phyloP scores from a whole-genome alignment of 257 asterid genomes.

The Solanum pinnatisectum region DNA sequence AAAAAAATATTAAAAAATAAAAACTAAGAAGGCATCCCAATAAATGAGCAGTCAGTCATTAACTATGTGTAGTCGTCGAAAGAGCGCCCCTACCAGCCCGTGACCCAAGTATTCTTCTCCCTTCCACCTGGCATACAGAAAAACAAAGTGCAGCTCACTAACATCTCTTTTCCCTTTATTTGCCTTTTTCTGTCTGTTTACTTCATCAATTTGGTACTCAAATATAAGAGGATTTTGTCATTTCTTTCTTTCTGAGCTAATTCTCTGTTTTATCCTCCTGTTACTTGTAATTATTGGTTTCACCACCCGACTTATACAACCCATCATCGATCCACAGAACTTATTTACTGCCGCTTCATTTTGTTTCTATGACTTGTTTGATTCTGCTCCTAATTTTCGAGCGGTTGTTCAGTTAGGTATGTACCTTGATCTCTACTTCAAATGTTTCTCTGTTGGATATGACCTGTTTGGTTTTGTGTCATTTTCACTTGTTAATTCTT shows the following conservation, averaged over 20 bases:
- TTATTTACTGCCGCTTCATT: background rate
- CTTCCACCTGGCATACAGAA: background rate
- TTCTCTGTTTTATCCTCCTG: background rate
- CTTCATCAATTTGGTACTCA: conserved; percentile 8
- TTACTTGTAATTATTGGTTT: background rate
- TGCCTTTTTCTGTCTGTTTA: background rate
- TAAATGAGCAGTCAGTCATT: background rate
- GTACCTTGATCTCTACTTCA: background rate
- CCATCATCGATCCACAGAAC: background rate
- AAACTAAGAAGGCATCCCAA: background rate
- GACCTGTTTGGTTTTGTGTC: background rate
- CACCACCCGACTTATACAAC: background rate
- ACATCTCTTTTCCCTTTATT: background rate
- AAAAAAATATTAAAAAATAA: background rate
- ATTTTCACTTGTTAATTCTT: background rate
- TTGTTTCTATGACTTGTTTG: background rate
- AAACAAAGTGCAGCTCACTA: background rate
- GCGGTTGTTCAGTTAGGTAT: conserved; percentile 2
- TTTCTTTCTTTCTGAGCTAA: background rate
- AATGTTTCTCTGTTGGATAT: background rate
- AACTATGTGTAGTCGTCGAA: background rate
- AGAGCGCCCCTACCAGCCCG: background rate
- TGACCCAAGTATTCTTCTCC: background rate
- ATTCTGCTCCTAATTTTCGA: background rate
- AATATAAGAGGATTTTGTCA: background rate